Evolutionary conservation across 1,284 basidiomycete species (phyloP).

Genomic region (Trametes hirsuta): DNA sequence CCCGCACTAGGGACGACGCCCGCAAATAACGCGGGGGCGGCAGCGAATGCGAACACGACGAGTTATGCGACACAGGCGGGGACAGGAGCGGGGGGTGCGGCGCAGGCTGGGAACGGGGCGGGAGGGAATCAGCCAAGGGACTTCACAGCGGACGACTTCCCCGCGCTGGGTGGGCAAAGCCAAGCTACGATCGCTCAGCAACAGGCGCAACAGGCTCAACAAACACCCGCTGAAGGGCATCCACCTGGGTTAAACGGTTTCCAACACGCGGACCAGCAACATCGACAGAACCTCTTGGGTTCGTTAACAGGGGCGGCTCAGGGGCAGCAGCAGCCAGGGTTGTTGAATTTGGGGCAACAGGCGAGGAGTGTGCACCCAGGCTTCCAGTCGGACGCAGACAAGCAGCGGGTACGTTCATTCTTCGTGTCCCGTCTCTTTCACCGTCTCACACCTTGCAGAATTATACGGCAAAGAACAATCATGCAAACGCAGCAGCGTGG

Average conservation of each 20-base stretch:
- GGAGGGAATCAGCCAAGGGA: conserved; percentile 58
- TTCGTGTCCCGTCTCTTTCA: conserved; percentile 8
- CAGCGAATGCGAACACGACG: conserved; percentile 46
- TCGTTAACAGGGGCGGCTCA: conserved; percentile 46
- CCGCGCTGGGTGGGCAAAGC: conserved; percentile 70
- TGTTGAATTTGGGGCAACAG: conserved; percentile 62
- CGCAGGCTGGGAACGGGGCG: conserved; percentile 39
- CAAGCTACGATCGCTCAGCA: conserved; percentile 34
- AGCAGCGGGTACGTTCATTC: conserved; percentile 64
- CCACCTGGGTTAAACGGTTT: conserved; percentile 78
- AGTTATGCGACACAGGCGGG: conserved; percentile 81
- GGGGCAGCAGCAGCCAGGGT: conserved; percentile 58
- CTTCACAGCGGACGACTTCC: conserved; percentile 82
- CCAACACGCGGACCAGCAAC: conserved; percentile 52
- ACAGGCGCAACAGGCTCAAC: conserved; percentile 40
- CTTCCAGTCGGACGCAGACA: conserved; percentile 67
- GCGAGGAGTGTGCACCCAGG: conserved; percentile 61
- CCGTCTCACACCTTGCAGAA: conserved; percentile 39
- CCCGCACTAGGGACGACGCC: conserved; percentile 74
- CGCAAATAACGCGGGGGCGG: conserved; percentile 36
- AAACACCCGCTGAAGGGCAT: conserved; percentile 44
- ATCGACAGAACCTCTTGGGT: conserved; percentile 59
- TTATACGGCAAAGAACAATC: conserved; percentile 60
- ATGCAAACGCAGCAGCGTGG: conserved; percentile 56
- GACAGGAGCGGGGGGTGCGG: conserved; percentile 48